A percentile compares a stretch with the other conserved stretches of the same genome.
Conservation (phyloP, 139 green algal species). For the Ettlia oleoabundans region DNA sequence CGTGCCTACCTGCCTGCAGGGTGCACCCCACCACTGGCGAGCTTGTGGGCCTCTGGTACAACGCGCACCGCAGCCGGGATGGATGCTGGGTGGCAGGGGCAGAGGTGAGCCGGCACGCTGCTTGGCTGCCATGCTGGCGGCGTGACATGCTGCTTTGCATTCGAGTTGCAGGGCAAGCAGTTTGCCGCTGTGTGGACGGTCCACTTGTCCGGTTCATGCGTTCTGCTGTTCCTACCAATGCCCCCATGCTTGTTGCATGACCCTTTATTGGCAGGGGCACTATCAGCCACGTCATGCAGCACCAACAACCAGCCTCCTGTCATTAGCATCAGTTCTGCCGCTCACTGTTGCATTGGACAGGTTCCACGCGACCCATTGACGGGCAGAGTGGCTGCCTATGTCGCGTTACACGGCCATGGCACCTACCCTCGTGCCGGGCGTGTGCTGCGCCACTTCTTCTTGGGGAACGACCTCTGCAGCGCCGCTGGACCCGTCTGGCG, state of each 20-base stretch:
- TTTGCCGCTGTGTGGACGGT: no score
- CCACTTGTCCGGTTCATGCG: no score
- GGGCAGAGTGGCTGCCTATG: constrained; percentile 41
- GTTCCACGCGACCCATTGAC: background rate
- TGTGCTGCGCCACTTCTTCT: constrained; percentile 37
- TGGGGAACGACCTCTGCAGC: constrained; percentile 35
- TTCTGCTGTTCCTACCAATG: no score
- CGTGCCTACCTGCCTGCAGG: constrained; percentile 13
- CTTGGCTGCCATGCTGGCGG: no score
- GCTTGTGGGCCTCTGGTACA: constrained; percentile 60
- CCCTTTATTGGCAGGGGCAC: no score
- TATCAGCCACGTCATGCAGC: no score
- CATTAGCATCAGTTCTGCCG: background rate
- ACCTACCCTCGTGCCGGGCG: constrained; percentile 42
- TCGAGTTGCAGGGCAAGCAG: no score
- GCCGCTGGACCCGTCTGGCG: constrained; percentile 8
- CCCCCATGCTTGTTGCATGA: no score
- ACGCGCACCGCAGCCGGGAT: constrained; percentile 59
- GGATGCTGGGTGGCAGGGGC: constrained; percentile 51
- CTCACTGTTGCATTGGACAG: background rate
- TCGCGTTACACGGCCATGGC: constrained; percentile 59
- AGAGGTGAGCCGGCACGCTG: constrained; percentile 14
- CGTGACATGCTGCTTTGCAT: no score
- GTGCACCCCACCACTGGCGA: constrained; percentile 39
- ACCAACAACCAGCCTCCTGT: no score